These are phyloP conservation scores for Diaporthe nobilis DNA, from an alignment of 2,329 filamentous ascomycete genomes.

Conservation along the genomic window DNA sequence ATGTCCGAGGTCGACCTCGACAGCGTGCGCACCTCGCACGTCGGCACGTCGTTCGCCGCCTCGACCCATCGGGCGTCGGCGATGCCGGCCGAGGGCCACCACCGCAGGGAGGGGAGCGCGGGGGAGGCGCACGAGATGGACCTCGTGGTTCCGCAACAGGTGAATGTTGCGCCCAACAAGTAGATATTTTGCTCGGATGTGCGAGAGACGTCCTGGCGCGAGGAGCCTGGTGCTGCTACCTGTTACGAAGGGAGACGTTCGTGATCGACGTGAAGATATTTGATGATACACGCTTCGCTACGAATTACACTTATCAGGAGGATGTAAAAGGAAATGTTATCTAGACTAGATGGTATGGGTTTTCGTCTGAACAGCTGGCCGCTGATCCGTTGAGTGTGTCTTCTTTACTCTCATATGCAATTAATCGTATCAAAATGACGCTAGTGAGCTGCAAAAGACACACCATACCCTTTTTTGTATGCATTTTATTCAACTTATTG, in stretches of 20 bases:
- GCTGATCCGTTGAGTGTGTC: neutral
- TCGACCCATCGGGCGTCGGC: slow-evolving; percentile 34
- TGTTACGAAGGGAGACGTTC: neutral
- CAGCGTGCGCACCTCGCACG: slow-evolving; percentile 34
- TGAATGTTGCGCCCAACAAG: neutral
- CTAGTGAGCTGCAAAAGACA: no score
- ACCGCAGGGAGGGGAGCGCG: slow-evolving; percentile 2
- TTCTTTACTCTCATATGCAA: no score
- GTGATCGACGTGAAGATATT: neutral
- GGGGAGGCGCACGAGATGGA: slow-evolving; percentile 38
- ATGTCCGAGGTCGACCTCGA: slow-evolving; percentile 40
- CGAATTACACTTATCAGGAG: neutral
- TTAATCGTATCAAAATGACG: no score
- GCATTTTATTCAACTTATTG: no score
- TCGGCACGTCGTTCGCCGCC: slow-evolving; percentile 36
- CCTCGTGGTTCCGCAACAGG: slow-evolving; percentile 35
- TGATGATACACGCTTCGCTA: slow-evolving; percentile 12
- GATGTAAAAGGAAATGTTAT: neutral
- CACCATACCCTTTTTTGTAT: no score
- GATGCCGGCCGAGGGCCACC: slow-evolving; percentile 16
- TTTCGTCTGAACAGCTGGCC: neutral
- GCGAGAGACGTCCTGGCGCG: neutral
- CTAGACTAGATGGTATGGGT: neutral
- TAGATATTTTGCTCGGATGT: neutral
- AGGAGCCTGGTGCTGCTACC: neutral